These are phyloP conservation scores for Xylaria longipes DNA, from an alignment of 495 filamentous ascomycete genomes.

Conservation along the genomic window DNA sequence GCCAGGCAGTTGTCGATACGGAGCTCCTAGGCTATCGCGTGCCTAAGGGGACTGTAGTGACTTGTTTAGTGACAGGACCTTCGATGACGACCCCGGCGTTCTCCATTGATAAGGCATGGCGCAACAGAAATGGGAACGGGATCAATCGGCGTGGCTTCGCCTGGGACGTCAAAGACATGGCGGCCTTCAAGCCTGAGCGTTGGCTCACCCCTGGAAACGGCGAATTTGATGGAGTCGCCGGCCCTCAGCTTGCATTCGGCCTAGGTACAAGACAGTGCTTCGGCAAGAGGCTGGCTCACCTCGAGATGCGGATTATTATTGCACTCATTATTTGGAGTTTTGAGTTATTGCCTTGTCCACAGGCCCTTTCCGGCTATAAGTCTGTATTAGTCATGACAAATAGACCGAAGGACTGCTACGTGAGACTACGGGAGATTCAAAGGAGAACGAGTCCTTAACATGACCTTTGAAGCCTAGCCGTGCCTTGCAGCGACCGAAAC, in stretches of 20 bases:
- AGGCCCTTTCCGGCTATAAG: not conserved
- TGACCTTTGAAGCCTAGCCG: too few relatives aligned
- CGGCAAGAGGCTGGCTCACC: constrained; percentile 39
- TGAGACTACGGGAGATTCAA: not conserved
- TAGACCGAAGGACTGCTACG: not conserved
- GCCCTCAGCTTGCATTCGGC: constrained; percentile 39
- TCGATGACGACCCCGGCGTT: not conserved
- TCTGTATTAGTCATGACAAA: not conserved
- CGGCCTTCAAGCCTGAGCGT: constrained; percentile 36
- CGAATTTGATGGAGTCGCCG: constrained; percentile 37
- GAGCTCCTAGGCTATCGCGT: constrained; percentile 36
- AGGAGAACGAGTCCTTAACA: too few relatives aligned
- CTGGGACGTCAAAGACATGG: constrained; percentile 30
- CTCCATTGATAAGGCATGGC: constrained; percentile 8
- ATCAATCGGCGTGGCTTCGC: not conserved
- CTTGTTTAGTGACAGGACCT: constrained; percentile 23
- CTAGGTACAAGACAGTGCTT: constrained; percentile 41
- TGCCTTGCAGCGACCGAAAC: too few relatives aligned
- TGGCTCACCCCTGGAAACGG: constrained; percentile 33
- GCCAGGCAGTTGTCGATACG: constrained; percentile 37
- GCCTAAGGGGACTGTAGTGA: constrained; percentile 42
- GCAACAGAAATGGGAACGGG: not conserved
- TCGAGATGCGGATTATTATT: constrained; percentile 38
- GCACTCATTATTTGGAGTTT: constrained; percentile 44
- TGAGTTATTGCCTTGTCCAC: constrained; percentile 27